Conservation (phyloP, 768 basidiomycete genomes). For the Crassisporium funariophilum region DNA sequence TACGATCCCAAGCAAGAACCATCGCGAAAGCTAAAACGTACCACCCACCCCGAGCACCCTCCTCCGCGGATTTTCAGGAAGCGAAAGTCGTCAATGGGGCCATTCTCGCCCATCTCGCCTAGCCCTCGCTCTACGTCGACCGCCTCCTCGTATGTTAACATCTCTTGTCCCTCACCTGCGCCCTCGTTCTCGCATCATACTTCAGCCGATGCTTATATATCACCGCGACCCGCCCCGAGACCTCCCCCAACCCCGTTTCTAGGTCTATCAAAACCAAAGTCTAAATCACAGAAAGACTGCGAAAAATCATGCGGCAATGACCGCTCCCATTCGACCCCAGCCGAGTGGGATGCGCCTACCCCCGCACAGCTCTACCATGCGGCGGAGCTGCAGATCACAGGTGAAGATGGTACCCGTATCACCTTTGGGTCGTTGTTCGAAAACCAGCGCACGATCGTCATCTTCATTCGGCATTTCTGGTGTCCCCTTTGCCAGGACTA, state of each 20-base stretch:
- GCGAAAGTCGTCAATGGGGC: constrained; percentile 1
- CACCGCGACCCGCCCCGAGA: constrained; percentile 26
- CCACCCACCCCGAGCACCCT: no score
- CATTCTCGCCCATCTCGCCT: constrained; percentile 1
- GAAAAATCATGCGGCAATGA: constrained; percentile 4
- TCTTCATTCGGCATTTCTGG: constrained; percentile 92
- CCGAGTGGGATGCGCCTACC: constrained; percentile 54
- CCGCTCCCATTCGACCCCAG: constrained; percentile 9
- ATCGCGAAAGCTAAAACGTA: no score
- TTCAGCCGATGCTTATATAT: constrained; percentile 19
- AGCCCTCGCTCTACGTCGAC: neutral
- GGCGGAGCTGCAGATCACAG: constrained; percentile 61
- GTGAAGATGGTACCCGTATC: constrained; percentile 65
- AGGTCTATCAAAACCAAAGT: neutral
- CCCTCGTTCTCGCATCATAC: constrained; percentile 30
- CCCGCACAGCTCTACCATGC: constrained; percentile 60
- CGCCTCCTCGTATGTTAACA: constrained; percentile 23
- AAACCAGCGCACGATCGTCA: constrained; percentile 58
- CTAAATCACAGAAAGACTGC: neutral
- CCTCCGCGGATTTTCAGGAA: neutral
- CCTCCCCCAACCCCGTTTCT: constrained; percentile 14
- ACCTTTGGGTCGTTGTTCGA: constrained; percentile 70
- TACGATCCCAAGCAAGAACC: no score
- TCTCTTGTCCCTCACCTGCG: constrained; percentile 19
- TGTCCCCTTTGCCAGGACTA: constrained; percentile 90